Evolutionary conservation across 2,329 filamentous ascomycete species (phyloP), one percentile per base, ranked within the genome.

Genomic region (Fusarium coicis): DNA sequence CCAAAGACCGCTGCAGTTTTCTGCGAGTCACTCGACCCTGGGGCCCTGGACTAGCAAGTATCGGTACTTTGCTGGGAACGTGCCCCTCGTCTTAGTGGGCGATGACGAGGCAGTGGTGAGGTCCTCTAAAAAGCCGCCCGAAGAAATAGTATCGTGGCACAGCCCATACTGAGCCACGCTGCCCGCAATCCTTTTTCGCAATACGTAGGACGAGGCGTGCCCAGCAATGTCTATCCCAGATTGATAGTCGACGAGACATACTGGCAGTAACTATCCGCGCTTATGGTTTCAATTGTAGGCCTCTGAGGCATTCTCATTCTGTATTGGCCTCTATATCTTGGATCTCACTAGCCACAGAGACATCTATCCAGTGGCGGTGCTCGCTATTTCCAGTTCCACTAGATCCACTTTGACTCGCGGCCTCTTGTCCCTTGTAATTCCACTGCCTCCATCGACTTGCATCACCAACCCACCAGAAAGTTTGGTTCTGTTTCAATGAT

Each of bases 21-120:
- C 73, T 77, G 74, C 74, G 60, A 77, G 73, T 77, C 74, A 75
- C 72, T 67, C 64, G 65, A 60, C 66, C 59, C 52, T 15, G 49
- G 40, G 54, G 28, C 63, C 42, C 30, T 44, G 32, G 15, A 42
- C 26, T 19, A 60, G 42, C 44, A 78, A 63, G 79, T 80, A 80
- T 75, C 68, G 75, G 70, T 80, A 80, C 79, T 63, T 69, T 73
- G 50, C 39, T 32, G n/a, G 73, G 74, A 74, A 73, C 75, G 70
- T 77, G 68, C 72, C 72, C 70, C 67, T 69, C 68, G 69, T 76
- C 68, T 64, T 73, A 68, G 73, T 69, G 75, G 79, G 77, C 77
- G 82, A 83, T 83, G 82, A 83, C 82, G 82, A 83, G 81, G 81
- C 82, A 82, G 78, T 78, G 76, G 74, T 76, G 55, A 66, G 43